Evolutionary conservation across 1,139 yeast species (phyloP).

Genomic region (Debaryomycetaceae sp.): DNA sequence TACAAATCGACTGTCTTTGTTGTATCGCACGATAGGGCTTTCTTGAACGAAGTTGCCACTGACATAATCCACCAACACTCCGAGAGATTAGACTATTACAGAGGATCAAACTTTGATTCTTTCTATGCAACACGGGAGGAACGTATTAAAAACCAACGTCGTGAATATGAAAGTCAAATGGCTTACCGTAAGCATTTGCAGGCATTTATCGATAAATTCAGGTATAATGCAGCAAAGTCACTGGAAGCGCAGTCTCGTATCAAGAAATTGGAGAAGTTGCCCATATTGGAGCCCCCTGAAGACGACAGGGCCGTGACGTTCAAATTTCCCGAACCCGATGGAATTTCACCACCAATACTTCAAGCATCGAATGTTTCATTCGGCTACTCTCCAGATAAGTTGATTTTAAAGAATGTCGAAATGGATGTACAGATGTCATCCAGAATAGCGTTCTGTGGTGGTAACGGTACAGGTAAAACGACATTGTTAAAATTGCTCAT

Average conservation of each 20-base stretch:
- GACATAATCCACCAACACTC: slow-evolving; percentile 97
- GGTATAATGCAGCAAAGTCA: slow-evolving; percentile 96
- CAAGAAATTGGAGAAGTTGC: slow-evolving; percentile 91
- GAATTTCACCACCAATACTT: slow-evolving; percentile 87
- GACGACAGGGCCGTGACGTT: slow-evolving; percentile 83
- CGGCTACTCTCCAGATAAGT: slow-evolving; percentile 68
- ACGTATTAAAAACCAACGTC: slow-evolving; percentile 85
- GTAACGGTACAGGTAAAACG: slow-evolving; percentile 99
- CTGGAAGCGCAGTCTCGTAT: slow-evolving; percentile 97
- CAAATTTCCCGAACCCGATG: slow-evolving; percentile 94
- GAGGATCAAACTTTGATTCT: slow-evolving; percentile 90
- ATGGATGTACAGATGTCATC: slow-evolving; percentile 91
- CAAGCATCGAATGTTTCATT: slow-evolving; percentile 85
- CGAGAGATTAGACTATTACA: slow-evolving; percentile 91
- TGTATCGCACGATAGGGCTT: slow-evolving; percentile 97
- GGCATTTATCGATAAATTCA: slow-evolving; percentile 88
- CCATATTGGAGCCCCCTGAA: slow-evolving; percentile 90
- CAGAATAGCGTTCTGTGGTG: slow-evolving; percentile 95
- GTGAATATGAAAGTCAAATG: slow-evolving; percentile 97
- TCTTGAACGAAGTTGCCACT: slow-evolving; percentile 95
- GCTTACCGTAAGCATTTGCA: slow-evolving; percentile 92
- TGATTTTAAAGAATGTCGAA: slow-evolving; percentile 71
- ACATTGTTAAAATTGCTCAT: slow-evolving; percentile 82
- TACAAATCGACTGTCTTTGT: slow-evolving; percentile 91
- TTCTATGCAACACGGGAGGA: slow-evolving; percentile 94